Evolutionary conservation across 202 grass and related monocot species (phyloP).

Genomic region (Panicum hallii): DNA sequence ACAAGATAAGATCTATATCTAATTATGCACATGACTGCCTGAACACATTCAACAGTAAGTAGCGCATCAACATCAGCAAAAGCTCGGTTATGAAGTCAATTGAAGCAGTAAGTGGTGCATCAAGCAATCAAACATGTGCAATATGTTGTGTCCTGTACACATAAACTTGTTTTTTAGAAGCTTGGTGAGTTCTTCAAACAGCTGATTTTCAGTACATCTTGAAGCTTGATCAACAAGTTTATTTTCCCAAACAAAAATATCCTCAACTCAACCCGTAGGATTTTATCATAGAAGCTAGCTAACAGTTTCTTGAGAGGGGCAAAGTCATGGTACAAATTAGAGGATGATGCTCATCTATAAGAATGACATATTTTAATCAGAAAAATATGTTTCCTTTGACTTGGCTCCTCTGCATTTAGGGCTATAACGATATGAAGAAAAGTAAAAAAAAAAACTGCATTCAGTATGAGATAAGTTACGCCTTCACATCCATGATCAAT

Average conservation of each 20-base stretch:
- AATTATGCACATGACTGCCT: conserved; percentile 30
- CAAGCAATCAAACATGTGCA: neutral
- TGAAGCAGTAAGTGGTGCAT: conserved; percentile 4
- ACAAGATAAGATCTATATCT: conserved; percentile 49
- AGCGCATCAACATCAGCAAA: conserved; percentile 49
- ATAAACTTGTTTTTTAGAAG: conserved; percentile 19
- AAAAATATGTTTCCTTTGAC: neutral
- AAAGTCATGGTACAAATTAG: neutral
- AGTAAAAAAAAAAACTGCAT: neutral
- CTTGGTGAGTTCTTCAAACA: neutral
- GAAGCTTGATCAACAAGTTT: neutral
- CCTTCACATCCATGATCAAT: conserved; percentile 25
- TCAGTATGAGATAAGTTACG: conserved; percentile 31
- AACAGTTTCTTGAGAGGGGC: neutral
- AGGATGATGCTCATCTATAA: conserved; percentile 13
- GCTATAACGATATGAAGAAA: neutral
- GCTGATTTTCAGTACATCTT: conserved; percentile 4
- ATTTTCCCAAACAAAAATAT: conserved; percentile 6
- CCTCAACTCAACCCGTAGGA: neutral
- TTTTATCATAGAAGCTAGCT: conserved; percentile 20
- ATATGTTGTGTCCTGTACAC: conserved; percentile 6
- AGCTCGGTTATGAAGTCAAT: conserved; percentile 30
- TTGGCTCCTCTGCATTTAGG: conserved; percentile 4
- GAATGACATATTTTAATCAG: conserved; percentile 6
- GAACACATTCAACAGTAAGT: conserved; percentile 47